Evolutionary conservation across 768 basidiomycete genomes (phyloP).

Genomic region (Xanthoconium stramineum): DNA sequence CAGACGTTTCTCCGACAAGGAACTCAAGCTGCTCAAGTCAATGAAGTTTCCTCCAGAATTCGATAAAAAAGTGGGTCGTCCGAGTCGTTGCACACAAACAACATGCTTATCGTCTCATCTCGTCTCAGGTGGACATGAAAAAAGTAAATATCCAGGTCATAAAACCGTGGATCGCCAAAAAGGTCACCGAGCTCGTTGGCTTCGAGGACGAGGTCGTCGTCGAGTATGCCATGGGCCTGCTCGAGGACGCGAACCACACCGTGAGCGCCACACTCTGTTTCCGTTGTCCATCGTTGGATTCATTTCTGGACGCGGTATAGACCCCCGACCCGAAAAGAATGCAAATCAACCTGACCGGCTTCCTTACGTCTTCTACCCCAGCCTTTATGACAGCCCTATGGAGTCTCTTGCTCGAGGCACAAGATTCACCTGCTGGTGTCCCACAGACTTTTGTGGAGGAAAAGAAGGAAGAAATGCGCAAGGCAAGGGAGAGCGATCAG

Average conservation of each 20-base stretch:
- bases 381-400: conserved; percentile 87
- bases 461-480: conserved; percentile 90
- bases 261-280: conserved; percentile 41
- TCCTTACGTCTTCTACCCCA: conserved; percentile 83
- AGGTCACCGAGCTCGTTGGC: conserved; percentile 84
- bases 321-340: conserved; percentile 91
- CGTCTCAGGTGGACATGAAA: conserved; percentile 79
- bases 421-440: conserved; percentile 83
- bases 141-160: conserved; percentile 94
- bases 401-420: conserved; percentile 91
- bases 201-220: conserved; percentile 97
- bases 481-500: conserved; percentile 58
- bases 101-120: background rate
- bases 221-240: conserved; percentile 91
- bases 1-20: conserved; percentile 93
- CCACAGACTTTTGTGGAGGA: conserved; percentile 87
- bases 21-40: conserved; percentile 79
- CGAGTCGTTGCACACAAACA: background rate
- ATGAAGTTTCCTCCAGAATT: conserved; percentile 92
- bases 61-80: conserved; percentile 67
- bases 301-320: conserved; percentile 36
- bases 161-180: conserved; percentile 93
- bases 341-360: conserved; percentile 93
- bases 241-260: conserved; percentile 84
- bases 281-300: background rate